phyloP scores from a whole-genome alignment of 208 protist genomes.

The Plasmodiophora brassicae region DNA sequence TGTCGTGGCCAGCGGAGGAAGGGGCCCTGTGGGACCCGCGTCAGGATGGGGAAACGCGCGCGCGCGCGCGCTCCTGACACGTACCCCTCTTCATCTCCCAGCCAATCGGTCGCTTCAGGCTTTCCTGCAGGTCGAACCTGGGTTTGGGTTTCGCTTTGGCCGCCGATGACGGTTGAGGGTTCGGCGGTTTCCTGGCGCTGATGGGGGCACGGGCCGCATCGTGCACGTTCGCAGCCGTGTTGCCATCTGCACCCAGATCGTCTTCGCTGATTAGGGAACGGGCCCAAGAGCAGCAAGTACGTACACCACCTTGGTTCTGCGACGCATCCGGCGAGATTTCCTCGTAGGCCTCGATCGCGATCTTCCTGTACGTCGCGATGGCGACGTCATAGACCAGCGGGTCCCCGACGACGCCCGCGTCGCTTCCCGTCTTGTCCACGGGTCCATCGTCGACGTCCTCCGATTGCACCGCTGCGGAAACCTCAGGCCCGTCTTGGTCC shows the following conservation, averaged over 20 bases:
- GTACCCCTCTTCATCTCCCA: constrained; percentile 19
- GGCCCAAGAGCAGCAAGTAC: no score
- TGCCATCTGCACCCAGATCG: no score
- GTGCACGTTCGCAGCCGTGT: background rate
- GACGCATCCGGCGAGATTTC: background rate
- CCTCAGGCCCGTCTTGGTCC: background rate
- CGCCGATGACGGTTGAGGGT: background rate
- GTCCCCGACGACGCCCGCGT: background rate
- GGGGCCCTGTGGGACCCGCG: background rate
- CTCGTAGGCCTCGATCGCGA: constrained; percentile 11
- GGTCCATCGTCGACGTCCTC: background rate
- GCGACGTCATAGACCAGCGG: background rate
- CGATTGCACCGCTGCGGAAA: background rate
- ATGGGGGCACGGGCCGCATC: background rate
- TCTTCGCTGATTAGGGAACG: background rate
- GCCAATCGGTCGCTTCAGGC: background rate
- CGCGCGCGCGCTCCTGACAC: background rate
- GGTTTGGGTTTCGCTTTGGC: background rate
- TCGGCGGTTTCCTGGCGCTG: background rate
- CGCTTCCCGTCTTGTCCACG: background rate
- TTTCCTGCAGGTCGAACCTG: background rate
- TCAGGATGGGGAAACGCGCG: background rate
- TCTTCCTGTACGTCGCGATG: constrained; percentile 21
- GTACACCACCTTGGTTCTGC: background rate
- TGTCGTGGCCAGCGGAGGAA: background rate